A percentile compares a stretch with the other conserved stretches of the same genome.
Evolutionary conservation across 2,329 filamentous ascomycete species (phyloP).

Genomic region (Ceratocystis variospora): DNA sequence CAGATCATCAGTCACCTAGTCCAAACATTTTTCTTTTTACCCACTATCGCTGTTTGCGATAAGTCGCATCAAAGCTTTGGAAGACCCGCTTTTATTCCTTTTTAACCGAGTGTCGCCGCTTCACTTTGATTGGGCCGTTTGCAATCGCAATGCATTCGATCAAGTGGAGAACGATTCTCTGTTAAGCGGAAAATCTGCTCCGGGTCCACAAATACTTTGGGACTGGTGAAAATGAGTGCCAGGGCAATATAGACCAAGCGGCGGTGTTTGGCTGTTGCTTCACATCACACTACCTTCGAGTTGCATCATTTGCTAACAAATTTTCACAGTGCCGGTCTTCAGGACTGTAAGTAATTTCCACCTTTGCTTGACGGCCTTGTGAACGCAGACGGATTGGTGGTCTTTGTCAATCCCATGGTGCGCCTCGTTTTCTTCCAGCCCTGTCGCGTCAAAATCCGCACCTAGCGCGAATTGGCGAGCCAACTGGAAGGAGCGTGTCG

Average conservation of each 20-base stretch:
- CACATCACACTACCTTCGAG: neutral
- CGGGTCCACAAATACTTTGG: neutral
- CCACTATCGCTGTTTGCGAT: neutral
- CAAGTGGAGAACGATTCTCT: neutral
- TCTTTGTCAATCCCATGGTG: neutral
- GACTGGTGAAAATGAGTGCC: neutral
- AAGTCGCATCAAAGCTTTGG: neutral
- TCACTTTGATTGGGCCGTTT: constrained; percentile 3
- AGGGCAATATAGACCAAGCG: neutral
- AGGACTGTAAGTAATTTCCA: constrained; percentile 18
- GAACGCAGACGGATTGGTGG: neutral
- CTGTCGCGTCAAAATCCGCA: neutral
- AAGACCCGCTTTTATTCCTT: neutral
- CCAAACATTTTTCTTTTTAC: neutral
- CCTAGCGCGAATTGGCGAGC: constrained; percentile 5
- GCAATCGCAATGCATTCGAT: neutral
- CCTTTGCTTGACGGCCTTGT: no score
- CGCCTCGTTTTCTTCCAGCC: neutral
- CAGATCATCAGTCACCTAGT: neutral
- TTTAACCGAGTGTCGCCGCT: constrained; percentile 11
- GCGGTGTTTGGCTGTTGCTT: neutral
- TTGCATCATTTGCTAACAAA: constrained; percentile 9
- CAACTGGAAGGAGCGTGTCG: neutral
- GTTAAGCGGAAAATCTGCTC: neutral
- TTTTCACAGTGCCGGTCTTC: constrained; percentile 18